Conservation (phyloP, 805 yeast genomes). For the Komagataella populi region DNA sequence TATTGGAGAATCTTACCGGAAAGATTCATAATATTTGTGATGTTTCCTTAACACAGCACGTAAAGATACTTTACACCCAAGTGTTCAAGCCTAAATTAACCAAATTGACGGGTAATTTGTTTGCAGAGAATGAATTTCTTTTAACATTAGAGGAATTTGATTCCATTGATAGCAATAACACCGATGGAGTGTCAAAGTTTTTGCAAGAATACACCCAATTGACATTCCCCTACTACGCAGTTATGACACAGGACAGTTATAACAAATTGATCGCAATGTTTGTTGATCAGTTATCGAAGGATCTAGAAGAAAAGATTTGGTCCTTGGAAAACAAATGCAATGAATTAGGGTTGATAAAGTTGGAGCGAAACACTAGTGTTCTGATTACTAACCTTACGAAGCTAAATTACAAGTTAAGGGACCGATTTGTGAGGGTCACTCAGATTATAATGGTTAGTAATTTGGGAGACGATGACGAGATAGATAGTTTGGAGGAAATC, state of each 20-base stretch:
- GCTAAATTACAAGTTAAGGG: conserved; percentile 60
- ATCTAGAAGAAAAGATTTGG: conserved; percentile 59
- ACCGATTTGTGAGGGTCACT: conserved; percentile 66
- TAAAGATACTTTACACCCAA: conserved; percentile 24
- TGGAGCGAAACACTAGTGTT: conserved; percentile 70
- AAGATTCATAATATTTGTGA: neutral
- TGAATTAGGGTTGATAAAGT: conserved; percentile 68
- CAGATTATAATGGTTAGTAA: conserved; percentile 77
- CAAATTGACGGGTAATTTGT: conserved; percentile 19
- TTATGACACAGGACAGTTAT: conserved; percentile 27
- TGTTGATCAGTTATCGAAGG: conserved; percentile 38
- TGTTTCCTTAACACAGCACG: conserved; percentile 21
- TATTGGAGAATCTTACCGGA: neutral
- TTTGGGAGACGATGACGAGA: conserved; percentile 43
- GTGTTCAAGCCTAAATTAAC: conserved; percentile 21
- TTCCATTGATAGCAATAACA: conserved; percentile 5
- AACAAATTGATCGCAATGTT: conserved; percentile 31
- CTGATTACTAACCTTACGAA: conserved; percentile 66
- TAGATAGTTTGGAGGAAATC: conserved; percentile 16
- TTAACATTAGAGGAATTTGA: conserved; percentile 6
- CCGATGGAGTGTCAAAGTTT: conserved; percentile 29
- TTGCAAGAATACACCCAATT: conserved; percentile 49
- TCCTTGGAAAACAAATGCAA: conserved; percentile 52
- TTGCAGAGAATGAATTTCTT: conserved; percentile 25
- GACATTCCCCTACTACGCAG: conserved; percentile 44